These are phyloP conservation scores for Lentinula sp. DNA, from an alignment of 768 basidiomycete genomes.

Conservation along the genomic window DNA sequence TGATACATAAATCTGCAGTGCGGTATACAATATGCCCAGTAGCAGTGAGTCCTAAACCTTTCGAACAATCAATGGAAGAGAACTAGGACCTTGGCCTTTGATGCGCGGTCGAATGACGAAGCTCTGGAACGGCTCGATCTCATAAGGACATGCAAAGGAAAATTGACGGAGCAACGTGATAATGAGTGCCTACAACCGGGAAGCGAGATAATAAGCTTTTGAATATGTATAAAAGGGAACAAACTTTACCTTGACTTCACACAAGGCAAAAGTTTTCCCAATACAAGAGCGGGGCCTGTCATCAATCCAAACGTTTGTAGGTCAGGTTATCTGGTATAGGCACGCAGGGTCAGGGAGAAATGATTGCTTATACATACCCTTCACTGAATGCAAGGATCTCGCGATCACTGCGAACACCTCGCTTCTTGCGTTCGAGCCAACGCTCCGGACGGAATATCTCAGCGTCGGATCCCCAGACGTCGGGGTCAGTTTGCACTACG, in stretches of 20 bases:
- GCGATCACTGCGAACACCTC: slow-evolving; percentile 24
- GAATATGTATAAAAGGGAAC: background rate
- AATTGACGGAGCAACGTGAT: slow-evolving; percentile 49
- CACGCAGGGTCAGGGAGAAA: background rate
- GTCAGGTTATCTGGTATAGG: background rate
- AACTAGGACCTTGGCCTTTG: slow-evolving; percentile 44
- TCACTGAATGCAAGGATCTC: slow-evolving; percentile 54
- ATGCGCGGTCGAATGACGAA: slow-evolving; percentile 60
- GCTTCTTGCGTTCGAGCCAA: slow-evolving; percentile 43
- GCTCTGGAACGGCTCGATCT: slow-evolving; percentile 60
- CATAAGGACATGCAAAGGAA: slow-evolving; percentile 40
- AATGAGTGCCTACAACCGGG: slow-evolving; percentile 27
- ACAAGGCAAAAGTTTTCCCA: slow-evolving; percentile 50
- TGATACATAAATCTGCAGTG: background rate
- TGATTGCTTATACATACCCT: slow-evolving; percentile 31
- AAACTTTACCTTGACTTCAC: slow-evolving; percentile 52
- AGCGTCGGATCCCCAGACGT: slow-evolving; percentile 57
- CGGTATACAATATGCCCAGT: background rate
- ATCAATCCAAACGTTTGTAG: background rate
- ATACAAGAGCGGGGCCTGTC: slow-evolving; percentile 54
- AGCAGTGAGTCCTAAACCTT: slow-evolving; percentile 19
- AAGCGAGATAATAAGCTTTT: background rate
- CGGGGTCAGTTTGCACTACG: slow-evolving; percentile 47
- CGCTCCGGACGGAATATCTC: slow-evolving; percentile 53
- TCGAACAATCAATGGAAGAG: slow-evolving; percentile 48